Evolutionary conservation across 1,284 basidiomycete genomes (phyloP), one percentile per base, ranked within the genome.

Genomic region (Coriolopsis trogii): DNA sequence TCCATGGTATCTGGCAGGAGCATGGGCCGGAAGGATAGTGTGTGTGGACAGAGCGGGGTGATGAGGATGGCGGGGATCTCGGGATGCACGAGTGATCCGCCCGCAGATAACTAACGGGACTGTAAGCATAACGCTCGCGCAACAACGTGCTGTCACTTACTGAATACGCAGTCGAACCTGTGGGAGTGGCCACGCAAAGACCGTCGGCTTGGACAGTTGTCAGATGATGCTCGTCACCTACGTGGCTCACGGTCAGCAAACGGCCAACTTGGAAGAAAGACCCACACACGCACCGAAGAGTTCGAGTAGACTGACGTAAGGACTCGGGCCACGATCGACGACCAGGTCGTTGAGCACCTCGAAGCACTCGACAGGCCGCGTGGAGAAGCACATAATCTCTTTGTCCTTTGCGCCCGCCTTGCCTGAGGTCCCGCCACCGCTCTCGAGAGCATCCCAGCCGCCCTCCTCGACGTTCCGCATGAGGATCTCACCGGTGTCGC

Each of bases 181-280:
- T 99, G 1, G 96, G 96, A 0, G 96, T 99, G 2, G 97, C 91
- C 13, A 99, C 90, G 26, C 92, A 95, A 23, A 99, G 75, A 3
- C 97, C 97, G 67, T 99, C 97, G 0, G 96, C 97, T 73, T 99
- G 97, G 1, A 98, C 97, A 0, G 97, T 99, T 0, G 97, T 99
- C 81, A 99, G 88, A 74, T 99, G 97, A 69, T 98, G 93, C 63
- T 99, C 96, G 66, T 99, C 97, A 54, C 94, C 95, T 97, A 56
- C 24, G 43, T 25, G 4, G n/a, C n/a, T n/a, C 12, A 7, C 13
- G 10, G 28, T 52, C 34, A 46, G 51, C 9, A 10, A 26, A 26
- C 13, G 1, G 7, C n/a, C n/a, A n/a, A n/a, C n/a, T n/a, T 13
- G 13, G 23, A 10, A 2, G 15, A 16, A 23, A 20, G n/a, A 36